Evolutionary conservation across 1,284 basidiomycete genomes (phyloP).

Genomic region (Sanghuangporus weigelae): DNA sequence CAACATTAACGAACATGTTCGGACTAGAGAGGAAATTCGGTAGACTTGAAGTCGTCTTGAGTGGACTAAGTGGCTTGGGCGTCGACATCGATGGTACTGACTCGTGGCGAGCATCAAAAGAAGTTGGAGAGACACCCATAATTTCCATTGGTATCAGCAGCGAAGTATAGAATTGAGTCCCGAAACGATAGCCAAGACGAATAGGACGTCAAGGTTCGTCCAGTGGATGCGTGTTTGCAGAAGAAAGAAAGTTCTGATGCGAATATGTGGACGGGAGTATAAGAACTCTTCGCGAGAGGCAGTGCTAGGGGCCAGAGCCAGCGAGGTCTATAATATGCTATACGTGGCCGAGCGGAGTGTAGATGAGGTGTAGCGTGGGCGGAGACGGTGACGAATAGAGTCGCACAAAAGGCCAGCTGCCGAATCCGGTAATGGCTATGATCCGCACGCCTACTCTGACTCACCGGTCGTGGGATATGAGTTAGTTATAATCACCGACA

Average conservation of each 20-base stretch:
- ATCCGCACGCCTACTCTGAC: not conserved
- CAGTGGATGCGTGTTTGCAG: not conserved
- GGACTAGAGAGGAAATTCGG: not conserved
- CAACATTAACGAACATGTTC: not conserved
- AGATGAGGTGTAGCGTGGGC: not conserved
- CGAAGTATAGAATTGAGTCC: not conserved
- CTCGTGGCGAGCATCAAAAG: not conserved
- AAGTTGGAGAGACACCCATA: not conserved
- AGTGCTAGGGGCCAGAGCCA: not conserved
- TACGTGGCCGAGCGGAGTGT: not conserved
- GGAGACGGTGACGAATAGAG: not conserved
- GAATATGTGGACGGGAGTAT: not conserved
- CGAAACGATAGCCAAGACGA: not conserved
- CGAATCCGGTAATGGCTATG: not conserved
- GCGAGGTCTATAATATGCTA: not conserved
- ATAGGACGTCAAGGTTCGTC: not conserved
- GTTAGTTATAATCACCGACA: not conserved
- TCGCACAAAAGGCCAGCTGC: not conserved
- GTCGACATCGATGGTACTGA: not conserved
- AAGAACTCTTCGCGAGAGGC: not conserved
- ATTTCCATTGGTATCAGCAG: not conserved
- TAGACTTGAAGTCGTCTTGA: not conserved
- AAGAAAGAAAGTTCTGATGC: slow-evolving; percentile 1
- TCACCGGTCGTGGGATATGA: not conserved
- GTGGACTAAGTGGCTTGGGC: not conserved